Base-by-base conservation (phyloP, 306 rosid species). In the Malus orientalis region DNA sequence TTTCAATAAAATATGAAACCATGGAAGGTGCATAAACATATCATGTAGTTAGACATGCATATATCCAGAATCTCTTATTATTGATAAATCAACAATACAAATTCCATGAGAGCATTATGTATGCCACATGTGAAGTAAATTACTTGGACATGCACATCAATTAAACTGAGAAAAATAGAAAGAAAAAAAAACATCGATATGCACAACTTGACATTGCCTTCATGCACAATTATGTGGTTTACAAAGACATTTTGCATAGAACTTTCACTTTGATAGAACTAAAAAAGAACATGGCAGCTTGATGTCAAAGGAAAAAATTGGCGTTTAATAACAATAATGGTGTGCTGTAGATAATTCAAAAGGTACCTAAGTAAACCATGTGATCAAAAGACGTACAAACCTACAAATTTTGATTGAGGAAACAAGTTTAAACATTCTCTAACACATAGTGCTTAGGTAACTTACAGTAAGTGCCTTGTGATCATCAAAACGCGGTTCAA, bases 401-500 rank as follows among this genome's bases (percentile, higher is more conserved):
- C 40, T 20, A 53, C 13, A 14, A 25, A 30, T 3, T 5, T 51
- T 67, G 16, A 67, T 33, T 40, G 30, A 67, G 32, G 51, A 71
- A 9, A 71, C 7, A 19, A 51, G 19, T 19, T 38, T 32, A 25
- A 42, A 36, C 54, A 60, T 74, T 59, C 38, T 36, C 11, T 38
- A 58, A 12, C 25, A 14, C 4, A 60, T 13, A 74, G 12, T 60
- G 69, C 45, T 9, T 60, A 1, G 20, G 29, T 59, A 49, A 60
- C 69, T 74, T 74, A 74, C 59, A 23, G 7, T 38, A 29, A 16
- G 18, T 60, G 57, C 7, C 6, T 16, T 76, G 57, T 70, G 78
- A 66, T 78, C 86, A 76, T 49, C 73, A 45, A 72, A 76, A 78
- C 76, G 74, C 59, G 68, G 73, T 63, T 78, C 76, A 77, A 27